phyloP scores from a whole-genome alignment of 169 alveolate species.

The Eimeria falciformis region DNA sequence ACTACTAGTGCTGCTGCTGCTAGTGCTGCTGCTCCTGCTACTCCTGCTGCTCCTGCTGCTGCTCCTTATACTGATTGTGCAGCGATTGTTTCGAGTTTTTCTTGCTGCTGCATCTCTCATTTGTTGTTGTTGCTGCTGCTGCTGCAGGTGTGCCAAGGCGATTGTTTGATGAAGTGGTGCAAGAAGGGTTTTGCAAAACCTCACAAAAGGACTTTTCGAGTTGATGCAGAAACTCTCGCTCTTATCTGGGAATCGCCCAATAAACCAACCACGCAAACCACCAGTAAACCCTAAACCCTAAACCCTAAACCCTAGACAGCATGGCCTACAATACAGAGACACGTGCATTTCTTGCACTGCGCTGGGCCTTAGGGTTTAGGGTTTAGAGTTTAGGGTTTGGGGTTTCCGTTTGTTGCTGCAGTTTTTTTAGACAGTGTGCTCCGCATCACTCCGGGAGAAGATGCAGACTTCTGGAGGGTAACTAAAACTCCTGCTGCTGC shows the following conservation, averaged over 20 bases:
- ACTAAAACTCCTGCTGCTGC: not conserved
- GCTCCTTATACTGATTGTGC: not conserved
- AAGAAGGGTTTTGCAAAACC: constrained; percentile 15
- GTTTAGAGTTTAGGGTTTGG: not conserved
- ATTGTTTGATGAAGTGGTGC: constrained; percentile 48
- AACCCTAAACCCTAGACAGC: no score
- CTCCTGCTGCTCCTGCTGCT: not conserved
- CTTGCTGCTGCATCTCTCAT: no score
- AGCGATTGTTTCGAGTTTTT: no score
- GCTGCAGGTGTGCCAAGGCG: constrained; percentile 24
- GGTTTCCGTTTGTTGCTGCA: not conserved
- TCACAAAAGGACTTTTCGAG: constrained; percentile 5
- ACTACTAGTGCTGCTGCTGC: not conserved
- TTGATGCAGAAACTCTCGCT: constrained; percentile 33
- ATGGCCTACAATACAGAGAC: no score
- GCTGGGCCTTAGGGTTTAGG: no score
- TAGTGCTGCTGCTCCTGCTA: not conserved
- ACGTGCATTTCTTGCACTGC: no score
- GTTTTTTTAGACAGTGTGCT: constrained; percentile 24
- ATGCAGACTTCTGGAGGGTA: constrained; percentile 39
- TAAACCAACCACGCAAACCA: constrained; percentile 1
- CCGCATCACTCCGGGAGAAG: constrained; percentile 64
- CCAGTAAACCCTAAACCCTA: not conserved
- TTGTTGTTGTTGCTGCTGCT: not conserved
- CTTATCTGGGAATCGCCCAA: constrained; percentile 55